Evolutionary conservation across 2,329 filamentous ascomycete species (phyloP), one percentile per base, ranked within the genome.

Genomic region (Penicillium sp.): DNA sequence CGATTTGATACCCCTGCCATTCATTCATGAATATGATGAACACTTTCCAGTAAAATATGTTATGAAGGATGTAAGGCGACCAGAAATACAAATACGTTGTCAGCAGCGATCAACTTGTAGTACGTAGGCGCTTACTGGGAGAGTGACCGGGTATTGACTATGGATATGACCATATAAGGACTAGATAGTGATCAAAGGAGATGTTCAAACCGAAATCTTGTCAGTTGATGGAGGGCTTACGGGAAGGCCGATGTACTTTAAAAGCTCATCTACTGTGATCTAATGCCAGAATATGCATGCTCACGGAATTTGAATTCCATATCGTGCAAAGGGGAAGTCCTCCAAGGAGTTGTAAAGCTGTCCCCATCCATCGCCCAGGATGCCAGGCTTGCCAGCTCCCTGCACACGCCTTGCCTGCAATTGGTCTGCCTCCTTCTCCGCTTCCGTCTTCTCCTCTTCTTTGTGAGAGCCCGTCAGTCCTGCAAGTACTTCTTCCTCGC

Each of bases 401-500:
- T 71, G 66, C n/a, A 72, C 58, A 39, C 71, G 63, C 49, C 55
- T 60, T 24, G 68, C 65, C 46, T 74, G 71, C 11, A 70, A 61
- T 27, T 68, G 69, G 51, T 74, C 69, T 33, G 69, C 72, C 52
- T 71, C 74, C 55, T 66, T 70, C 53, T 70, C 71, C 5, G 64
- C 62, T 48, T 61, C 65, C 5, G 66, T 62, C 64, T 65, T 76
- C 67, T 79, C 79, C 40, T 73, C 71, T 49, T 81, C 81, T 57
- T 81, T 81, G 56, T 84, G 87, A 73, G 88, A 84, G 1, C 88
- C 89, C 22, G 87, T 91, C 61, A 84, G 75, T 0, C 92, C 94
- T 0, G 94, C 92, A 20, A 99, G 75, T 2, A 99, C 90, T 68
- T 91, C 83, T 10, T 80, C 81, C 75, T 96, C 90, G 39, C 86